Conservation (phyloP, 179 eudicot species). For the Beta macrorhiza region DNA sequence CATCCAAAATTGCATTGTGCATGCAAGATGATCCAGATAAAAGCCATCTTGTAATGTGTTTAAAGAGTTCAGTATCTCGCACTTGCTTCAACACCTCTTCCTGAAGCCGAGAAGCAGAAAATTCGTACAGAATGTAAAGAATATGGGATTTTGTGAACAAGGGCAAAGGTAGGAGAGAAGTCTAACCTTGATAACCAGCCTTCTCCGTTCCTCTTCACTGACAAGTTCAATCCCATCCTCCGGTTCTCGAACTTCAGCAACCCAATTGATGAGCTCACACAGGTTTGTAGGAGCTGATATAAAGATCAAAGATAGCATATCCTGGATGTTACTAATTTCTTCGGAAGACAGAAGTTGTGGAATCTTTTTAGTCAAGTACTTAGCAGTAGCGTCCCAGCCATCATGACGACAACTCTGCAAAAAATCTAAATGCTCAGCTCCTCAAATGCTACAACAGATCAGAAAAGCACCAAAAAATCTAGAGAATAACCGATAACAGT, state of each 20-base stretch:
- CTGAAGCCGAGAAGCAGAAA: slow-evolving; percentile 26
- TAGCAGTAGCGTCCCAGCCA: slow-evolving; percentile 38
- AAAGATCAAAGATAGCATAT: slow-evolving; percentile 36
- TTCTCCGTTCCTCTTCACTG: slow-evolving; percentile 35
- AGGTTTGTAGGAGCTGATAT: slow-evolving; percentile 39
- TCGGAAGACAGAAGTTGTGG: slow-evolving; percentile 37
- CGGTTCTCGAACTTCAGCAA: slow-evolving; percentile 41
- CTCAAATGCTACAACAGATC: not conserved
- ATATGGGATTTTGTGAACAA: not conserved
- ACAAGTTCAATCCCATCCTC: slow-evolving; percentile 27
- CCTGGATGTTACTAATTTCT: slow-evolving; percentile 35
- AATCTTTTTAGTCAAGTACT: slow-evolving; percentile 37
- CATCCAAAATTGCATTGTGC: slow-evolving; percentile 6
- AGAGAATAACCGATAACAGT: not conserved
- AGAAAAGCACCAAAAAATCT: too few relatives aligned
- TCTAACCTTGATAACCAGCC: slow-evolving; percentile 39
- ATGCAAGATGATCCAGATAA: slow-evolving; percentile 27
- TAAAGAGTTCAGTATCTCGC: slow-evolving; percentile 39
- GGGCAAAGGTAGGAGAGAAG: not conserved
- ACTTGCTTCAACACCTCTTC: slow-evolving; percentile 47
- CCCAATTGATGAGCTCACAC: slow-evolving; percentile 39
- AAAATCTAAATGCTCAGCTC: slow-evolving; percentile 16
- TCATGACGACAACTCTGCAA: slow-evolving; percentile 44
- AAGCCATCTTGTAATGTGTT: slow-evolving; percentile 33
- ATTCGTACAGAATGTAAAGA: not conserved